A percentile compares a stretch with the other conserved stretches of the same genome.
Conservation (phyloP, 768 basidiomycete genomes). For the Daedaleopsis nitida region DNA sequence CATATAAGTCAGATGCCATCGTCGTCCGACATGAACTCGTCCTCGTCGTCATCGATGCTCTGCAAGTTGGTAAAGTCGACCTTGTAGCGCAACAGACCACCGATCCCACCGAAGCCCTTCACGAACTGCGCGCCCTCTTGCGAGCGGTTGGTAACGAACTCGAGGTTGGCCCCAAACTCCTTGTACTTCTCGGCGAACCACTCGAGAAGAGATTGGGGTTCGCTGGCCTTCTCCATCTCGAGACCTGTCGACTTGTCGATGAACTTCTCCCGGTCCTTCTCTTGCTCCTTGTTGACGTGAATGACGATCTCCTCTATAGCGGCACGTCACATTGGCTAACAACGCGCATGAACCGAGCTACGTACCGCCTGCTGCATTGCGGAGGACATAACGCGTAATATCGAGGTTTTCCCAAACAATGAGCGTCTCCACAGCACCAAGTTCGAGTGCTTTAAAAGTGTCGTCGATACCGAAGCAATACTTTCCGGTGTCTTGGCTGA, state of each 20-base stretch:
- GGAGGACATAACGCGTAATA: conserved; percentile 81
- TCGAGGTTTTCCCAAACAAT: conserved; percentile 99
- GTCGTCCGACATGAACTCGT: conserved; percentile 81
- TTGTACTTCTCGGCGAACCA: conserved; percentile 99
- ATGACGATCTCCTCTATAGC: conserved; percentile 78
- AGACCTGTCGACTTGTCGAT: conserved; percentile 90
- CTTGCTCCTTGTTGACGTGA: conserved; percentile 78
- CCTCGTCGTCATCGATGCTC: conserved; percentile 77
- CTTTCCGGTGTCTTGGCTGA: conserved; percentile 93
- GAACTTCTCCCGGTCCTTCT: conserved; percentile 95
- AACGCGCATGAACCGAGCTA: not conserved
- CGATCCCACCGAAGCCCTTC: conserved; percentile 98
- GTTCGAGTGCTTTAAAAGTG: conserved; percentile 93
- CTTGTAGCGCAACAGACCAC: conserved; percentile 94
- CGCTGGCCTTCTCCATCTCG: conserved; percentile 90
- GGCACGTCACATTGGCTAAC: not conserved
- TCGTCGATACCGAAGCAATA: conserved; percentile 99
- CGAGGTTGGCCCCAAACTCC: conserved; percentile 93
- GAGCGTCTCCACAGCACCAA: conserved; percentile 95
- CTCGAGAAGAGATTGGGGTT: conserved; percentile 88
- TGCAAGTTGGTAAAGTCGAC: conserved; percentile 89
- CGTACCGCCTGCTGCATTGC: conserved; percentile 89
- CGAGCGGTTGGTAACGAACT: conserved; percentile 94
- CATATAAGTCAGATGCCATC: conserved; percentile 84
- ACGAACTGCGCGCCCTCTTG: conserved; percentile 99